These are phyloP conservation scores for Neopestalotiopsis sp. DNA, from an alignment of 2,329 filamentous ascomycete genomes.

Conservation along the genomic window DNA sequence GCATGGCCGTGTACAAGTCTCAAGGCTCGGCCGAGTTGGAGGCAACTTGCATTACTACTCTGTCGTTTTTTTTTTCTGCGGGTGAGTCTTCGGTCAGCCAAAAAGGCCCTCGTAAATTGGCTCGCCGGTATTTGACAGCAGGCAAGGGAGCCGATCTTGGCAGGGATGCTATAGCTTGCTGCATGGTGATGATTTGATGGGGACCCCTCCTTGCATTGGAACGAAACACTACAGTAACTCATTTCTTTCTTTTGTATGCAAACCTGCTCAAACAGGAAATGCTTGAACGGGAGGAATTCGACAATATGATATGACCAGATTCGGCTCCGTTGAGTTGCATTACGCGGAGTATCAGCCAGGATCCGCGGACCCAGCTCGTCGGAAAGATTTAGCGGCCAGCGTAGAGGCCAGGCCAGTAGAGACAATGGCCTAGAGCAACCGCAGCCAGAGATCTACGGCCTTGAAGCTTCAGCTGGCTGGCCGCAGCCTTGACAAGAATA, in stretches of 20 bases:
- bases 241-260: not conserved
- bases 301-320: not conserved
- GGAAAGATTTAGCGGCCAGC: not conserved
- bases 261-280: not conserved
- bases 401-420: not conserved
- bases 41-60: too few species aligned
- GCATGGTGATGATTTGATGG: not conserved
- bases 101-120: too few species aligned
- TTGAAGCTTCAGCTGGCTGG: too few species aligned
- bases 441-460: not conserved
- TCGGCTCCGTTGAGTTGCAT: not conserved
- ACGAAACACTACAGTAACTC: not conserved
- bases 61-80: too few species aligned
- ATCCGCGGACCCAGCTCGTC: not conserved
- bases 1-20: too few species aligned
- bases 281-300: not conserved
- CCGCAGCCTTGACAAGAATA: too few species aligned
- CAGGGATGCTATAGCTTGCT: not conserved
- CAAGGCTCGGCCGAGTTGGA: too few species aligned
- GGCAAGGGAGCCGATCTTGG: not conserved
- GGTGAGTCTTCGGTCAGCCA: too few species aligned
- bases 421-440: too few species aligned
- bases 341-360: not conserved
- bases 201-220: slow-evolving; percentile 1
- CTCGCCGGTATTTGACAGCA: not conserved